These are phyloP conservation scores for Gaillardinia entomophila DNA, from an alignment of 805 yeast species.

Conservation along the genomic window DNA sequence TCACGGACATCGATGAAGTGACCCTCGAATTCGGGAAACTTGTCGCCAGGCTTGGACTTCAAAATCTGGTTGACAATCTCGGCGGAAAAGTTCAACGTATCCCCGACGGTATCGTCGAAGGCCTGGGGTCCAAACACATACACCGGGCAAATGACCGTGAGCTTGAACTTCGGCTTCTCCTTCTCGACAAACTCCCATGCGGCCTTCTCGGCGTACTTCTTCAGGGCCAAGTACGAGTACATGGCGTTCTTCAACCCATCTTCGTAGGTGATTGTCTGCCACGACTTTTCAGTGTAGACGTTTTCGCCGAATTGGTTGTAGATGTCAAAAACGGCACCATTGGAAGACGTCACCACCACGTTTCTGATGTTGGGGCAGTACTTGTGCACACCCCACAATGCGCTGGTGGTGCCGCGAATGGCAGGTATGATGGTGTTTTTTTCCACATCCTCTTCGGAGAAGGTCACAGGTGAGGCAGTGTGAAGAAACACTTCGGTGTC, in stretches of 20 bases:
- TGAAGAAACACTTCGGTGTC: conserved; percentile 10
- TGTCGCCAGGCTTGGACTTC: conserved; percentile 5
- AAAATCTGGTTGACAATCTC: conserved; percentile 1
- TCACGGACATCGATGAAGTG: conserved; percentile 42
- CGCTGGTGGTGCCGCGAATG: conserved; percentile 3
- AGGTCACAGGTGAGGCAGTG: conserved; percentile 12
- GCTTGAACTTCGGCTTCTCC: conserved; percentile 12
- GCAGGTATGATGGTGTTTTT: conserved; percentile 9
- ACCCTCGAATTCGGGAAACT: conserved; percentile 11
- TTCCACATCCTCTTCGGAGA: conserved; percentile 7
- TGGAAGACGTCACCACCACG: conserved; percentile 2
- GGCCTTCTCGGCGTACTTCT: conserved; percentile 20
- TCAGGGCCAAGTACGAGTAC: conserved; percentile 16
- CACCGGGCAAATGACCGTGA: conserved; percentile 9
- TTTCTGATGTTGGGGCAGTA: conserved; percentile 1
- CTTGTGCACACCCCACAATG: not conserved
- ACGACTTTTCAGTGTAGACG: not conserved
- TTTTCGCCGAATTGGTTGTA: no score
- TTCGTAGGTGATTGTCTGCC: not conserved
- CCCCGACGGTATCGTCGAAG: conserved; percentile 7
- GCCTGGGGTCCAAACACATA: conserved; percentile 14
- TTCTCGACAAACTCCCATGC: conserved; percentile 24
- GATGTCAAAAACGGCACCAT: conserved; percentile 4
- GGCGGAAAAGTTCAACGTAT: conserved; percentile 4
- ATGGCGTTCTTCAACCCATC: conserved; percentile 1